Evolutionary conservation across 1,284 basidiomycete species (phyloP).

Genomic region (Hemileia vastatrix): DNA sequence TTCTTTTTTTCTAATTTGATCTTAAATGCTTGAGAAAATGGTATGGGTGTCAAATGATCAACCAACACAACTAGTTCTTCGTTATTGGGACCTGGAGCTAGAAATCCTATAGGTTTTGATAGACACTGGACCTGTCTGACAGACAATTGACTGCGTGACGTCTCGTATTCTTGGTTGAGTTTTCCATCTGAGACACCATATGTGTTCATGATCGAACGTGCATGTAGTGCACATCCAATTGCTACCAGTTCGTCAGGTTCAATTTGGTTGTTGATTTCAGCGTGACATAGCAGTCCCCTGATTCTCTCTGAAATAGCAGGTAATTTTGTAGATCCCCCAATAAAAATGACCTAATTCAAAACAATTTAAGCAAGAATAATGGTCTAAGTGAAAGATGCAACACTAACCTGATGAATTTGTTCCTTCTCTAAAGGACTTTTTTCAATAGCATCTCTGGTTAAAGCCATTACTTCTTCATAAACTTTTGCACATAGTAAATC

Average conservation of each 20-base stretch:
- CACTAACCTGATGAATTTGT: slow-evolving; percentile 65
- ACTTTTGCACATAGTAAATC: slow-evolving; percentile 70
- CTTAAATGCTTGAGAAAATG: slow-evolving; percentile 60
- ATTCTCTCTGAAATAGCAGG: slow-evolving; percentile 74
- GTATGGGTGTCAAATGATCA: slow-evolving; percentile 65
- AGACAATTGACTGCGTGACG: slow-evolving; percentile 24
- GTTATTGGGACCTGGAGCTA: slow-evolving; percentile 58
- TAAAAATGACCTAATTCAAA: slow-evolving; percentile 57
- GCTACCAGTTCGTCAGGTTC: slow-evolving; percentile 86
- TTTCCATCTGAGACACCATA: slow-evolving; percentile 48
- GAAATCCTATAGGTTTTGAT: slow-evolving; percentile 64
- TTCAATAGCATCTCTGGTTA: slow-evolving; percentile 57
- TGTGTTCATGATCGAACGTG: slow-evolving; percentile 54
- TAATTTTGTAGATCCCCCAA: slow-evolving; percentile 76
- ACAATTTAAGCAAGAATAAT: not conserved
- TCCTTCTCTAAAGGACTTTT: slow-evolving; percentile 60
- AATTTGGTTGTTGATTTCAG: slow-evolving; percentile 50
- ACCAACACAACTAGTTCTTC: slow-evolving; percentile 55
- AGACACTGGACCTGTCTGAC: slow-evolving; percentile 50
- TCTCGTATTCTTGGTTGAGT: slow-evolving; percentile 41
- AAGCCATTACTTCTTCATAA: slow-evolving; percentile 60
- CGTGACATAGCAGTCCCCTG: slow-evolving; percentile 60
- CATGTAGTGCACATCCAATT: slow-evolving; percentile 78
- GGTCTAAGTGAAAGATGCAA: not conserved
- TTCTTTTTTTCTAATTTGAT: slow-evolving; percentile 61